Evolutionary conservation across 2,329 filamentous ascomycete species (phyloP).

Genomic region (Kalaharituber pfeilii): DNA sequence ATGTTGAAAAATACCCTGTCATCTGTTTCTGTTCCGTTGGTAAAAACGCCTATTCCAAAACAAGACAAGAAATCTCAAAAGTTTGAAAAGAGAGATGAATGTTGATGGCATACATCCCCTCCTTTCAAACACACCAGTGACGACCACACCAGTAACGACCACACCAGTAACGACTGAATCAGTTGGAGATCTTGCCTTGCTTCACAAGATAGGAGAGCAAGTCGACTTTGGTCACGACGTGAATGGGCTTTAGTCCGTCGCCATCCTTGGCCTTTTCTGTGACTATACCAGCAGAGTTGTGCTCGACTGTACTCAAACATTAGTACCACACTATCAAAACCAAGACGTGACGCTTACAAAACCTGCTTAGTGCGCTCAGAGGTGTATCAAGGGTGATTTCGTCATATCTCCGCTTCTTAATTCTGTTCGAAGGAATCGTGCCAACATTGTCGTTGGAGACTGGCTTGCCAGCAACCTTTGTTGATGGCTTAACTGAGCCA

Average conservation of each 20-base stretch:
- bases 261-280: slow-evolving; percentile 51
- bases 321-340: not conserved
- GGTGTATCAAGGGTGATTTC: slow-evolving; percentile 88
- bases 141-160: too few relatives aligned
- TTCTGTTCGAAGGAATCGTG: slow-evolving; percentile 21
- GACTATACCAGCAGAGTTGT: slow-evolving; percentile 91
- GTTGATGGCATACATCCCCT: too few relatives aligned
- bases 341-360: not conserved
- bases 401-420: slow-evolving; percentile 54
- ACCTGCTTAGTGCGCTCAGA: slow-evolving; percentile 58
- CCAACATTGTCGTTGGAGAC: not conserved
- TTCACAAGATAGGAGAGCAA: slow-evolving; percentile 81
- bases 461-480: slow-evolving; percentile 10
- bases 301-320: slow-evolving; percentile 43
- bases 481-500: slow-evolving; percentile 24
- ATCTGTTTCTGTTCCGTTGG: too few relatives aligned
- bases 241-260: slow-evolving; percentile 55
- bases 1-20: too few relatives aligned
- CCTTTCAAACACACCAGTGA: too few relatives aligned
- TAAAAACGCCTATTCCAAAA: too few relatives aligned
- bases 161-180: too few relatives aligned
- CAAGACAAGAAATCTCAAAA: too few relatives aligned
- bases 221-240: slow-evolving; percentile 93
- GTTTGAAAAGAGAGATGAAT: too few relatives aligned
- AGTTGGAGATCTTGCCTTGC: too few relatives aligned